A percentile compares a stretch with the other conserved stretches of the same genome.
These are phyloP conservation scores for Mycena rosella DNA, from an alignment of 768 basidiomycete species.

Conservation along the genomic window DNA sequence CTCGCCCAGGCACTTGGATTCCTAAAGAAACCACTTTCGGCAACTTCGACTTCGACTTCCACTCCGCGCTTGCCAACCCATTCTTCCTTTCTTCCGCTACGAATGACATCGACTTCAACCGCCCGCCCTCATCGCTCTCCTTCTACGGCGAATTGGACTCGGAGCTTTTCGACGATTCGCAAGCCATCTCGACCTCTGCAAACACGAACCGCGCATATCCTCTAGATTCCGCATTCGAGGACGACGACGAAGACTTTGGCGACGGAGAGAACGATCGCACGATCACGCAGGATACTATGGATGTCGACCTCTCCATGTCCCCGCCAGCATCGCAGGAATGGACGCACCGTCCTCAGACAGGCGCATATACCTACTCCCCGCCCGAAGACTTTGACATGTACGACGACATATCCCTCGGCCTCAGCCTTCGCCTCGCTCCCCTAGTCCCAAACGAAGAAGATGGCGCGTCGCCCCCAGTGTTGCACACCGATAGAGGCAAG, in stretches of 20 bases:
- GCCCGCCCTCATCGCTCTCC: slow-evolving; percentile 43
- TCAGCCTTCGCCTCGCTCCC: background rate
- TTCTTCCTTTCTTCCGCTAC: slow-evolving; percentile 30
- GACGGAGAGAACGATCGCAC: slow-evolving; percentile 26
- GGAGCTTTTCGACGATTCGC: slow-evolving; percentile 34
- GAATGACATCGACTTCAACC: slow-evolving; percentile 40
- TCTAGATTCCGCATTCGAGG: slow-evolving; percentile 11
- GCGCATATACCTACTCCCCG: slow-evolving; percentile 34
- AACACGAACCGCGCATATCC: slow-evolving; percentile 21
- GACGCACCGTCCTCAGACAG: slow-evolving; percentile 25
- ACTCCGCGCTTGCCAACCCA: slow-evolving; percentile 29
- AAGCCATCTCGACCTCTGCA: slow-evolving; percentile 28
- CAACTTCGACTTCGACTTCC: slow-evolving; percentile 28
- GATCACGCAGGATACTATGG: slow-evolving; percentile 30
- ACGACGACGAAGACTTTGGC: slow-evolving; percentile 23
- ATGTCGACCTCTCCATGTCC: slow-evolving; percentile 34
- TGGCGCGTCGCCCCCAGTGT: background rate
- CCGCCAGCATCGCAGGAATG: slow-evolving; percentile 39
- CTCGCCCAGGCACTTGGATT: slow-evolving; percentile 33
- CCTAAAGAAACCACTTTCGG: slow-evolving; percentile 10
- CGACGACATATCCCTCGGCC: slow-evolving; percentile 26
- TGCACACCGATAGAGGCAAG: background rate
- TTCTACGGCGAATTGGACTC: slow-evolving; percentile 40
- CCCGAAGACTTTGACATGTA: slow-evolving; percentile 41
- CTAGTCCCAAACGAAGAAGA: slow-evolving; percentile 3